Conservation (phyloP, 1,284 basidiomycete genomes). For the Ceratobasidium theobromae region DNA sequence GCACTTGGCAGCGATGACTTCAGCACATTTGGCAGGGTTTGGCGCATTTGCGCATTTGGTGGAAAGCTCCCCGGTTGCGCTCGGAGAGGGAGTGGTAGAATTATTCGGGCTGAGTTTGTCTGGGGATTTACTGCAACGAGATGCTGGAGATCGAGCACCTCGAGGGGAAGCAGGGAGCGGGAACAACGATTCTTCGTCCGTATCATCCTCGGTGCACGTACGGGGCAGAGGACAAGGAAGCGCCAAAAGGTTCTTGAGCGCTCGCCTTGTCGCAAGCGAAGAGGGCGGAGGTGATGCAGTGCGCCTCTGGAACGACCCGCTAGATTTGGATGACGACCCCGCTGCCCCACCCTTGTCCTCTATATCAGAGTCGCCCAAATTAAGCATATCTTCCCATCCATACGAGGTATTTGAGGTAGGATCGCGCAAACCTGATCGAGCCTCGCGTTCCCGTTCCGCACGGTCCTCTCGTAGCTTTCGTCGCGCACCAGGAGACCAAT, state of each 20-base stretch:
- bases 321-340: background rate
- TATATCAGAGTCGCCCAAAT: background rate
- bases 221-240: conserved; percentile 21
- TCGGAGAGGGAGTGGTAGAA: conserved; percentile 7
- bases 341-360: background rate
- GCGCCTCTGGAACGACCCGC: background rate
- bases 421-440: conserved; percentile 17
- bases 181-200: conserved; percentile 23
- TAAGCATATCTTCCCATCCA: conserved; percentile 28
- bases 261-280: background rate
- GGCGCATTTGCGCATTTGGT: conserved; percentile 13
- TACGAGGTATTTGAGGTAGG: background rate
- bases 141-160: conserved; percentile 7
- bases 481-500: conserved; percentile 15
- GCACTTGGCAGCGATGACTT: conserved; percentile 22
- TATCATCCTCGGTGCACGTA: conserved; percentile 13
- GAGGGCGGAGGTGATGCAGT: conserved; percentile 9
- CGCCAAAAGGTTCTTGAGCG: conserved; percentile 11
- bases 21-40: conserved; percentile 19
- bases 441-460: conserved; percentile 22
- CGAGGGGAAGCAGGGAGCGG: conserved; percentile 19
- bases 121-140: background rate
- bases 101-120: background rate
- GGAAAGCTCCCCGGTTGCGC: background rate
- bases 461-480: conserved; percentile 21